Conservation (phyloP, 371 early-diverging fungal genomes). For the Apophysomyces variabilis region DNA sequence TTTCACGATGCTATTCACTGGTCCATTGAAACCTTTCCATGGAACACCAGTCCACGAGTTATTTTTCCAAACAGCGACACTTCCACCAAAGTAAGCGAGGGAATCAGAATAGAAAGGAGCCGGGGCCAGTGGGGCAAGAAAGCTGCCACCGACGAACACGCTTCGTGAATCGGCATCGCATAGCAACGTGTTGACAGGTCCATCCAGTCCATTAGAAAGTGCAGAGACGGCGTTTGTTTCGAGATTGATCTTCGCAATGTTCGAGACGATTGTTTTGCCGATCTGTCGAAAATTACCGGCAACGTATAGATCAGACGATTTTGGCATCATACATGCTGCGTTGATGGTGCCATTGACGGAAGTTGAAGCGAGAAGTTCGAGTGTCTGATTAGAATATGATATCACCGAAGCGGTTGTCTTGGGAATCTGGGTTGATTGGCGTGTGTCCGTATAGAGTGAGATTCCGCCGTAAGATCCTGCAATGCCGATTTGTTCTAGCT, state of each 20-base stretch:
- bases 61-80: conserved; percentile 58
- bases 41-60: conserved; percentile 53
- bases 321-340: conserved; percentile 32
- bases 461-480: conserved; percentile 48
- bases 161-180: conserved; percentile 57
- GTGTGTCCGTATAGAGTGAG: conserved; percentile 44
- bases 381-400: conserved; percentile 37
- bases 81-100: conserved; percentile 57
- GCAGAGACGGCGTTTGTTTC: conserved; percentile 40
- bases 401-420: conserved; percentile 39
- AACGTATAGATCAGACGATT: conserved; percentile 42
- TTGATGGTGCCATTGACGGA: conserved; percentile 39
- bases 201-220: conserved; percentile 70
- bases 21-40: conserved; percentile 69
- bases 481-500: conserved; percentile 42
- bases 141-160: conserved; percentile 54
- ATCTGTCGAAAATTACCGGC: conserved; percentile 54
- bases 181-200: conserved; percentile 64
- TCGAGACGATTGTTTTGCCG: conserved; percentile 40
- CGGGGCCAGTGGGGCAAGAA: conserved; percentile 35
- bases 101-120: conserved; percentile 38
- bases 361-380: conserved; percentile 41
- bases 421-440: conserved; percentile 42
- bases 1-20: conserved; percentile 39
- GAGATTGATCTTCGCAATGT: conserved; percentile 60